Conservation (phyloP, 768 basidiomycete species). For the Boletus patriciae region DNA sequence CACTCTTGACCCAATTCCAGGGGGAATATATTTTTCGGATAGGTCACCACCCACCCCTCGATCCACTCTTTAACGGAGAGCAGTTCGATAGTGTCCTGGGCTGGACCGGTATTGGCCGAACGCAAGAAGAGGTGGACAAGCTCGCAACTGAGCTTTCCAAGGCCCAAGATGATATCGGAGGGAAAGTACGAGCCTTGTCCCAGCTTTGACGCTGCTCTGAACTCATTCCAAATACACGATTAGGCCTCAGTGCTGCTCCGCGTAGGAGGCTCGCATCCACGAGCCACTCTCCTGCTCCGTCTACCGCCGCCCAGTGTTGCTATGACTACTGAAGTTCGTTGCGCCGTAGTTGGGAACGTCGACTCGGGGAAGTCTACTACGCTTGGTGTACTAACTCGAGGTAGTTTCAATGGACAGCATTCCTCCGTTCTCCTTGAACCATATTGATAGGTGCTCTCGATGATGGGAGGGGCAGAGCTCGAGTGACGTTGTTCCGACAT, state of each 20-base stretch:
- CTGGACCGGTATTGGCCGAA: conserved; percentile 55
- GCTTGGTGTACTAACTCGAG: conserved; percentile 92
- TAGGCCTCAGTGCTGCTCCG: conserved; percentile 62
- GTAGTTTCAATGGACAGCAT: conserved; percentile 38
- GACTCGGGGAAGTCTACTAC: conserved; percentile 95
- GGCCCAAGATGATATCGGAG: conserved; percentile 74
- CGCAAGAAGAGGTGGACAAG: conserved; percentile 50
- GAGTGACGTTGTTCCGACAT: conserved; percentile 90
- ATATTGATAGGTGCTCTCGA: conserved; percentile 61
- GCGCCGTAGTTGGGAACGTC: conserved; percentile 95
- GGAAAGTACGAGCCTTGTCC: conserved; percentile 52
- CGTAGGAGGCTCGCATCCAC: conserved; percentile 45
- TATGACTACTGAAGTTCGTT: conserved; percentile 86
- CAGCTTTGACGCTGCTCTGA: not conserved
- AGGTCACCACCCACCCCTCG: conserved; percentile 62
- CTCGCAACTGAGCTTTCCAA: conserved; percentile 46
- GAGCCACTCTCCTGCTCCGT: conserved; percentile 63
- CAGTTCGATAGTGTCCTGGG: conserved; percentile 42
- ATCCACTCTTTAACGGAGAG: conserved; percentile 56
- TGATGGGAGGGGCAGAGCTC: conserved; percentile 78
- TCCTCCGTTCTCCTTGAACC: conserved; percentile 14
- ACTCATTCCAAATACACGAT: not conserved
- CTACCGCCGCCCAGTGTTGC: conserved; percentile 76
- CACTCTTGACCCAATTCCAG: conserved; percentile 60
- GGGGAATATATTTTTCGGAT: conserved; percentile 79